Evolutionary conservation across 164 flowering plant species (phyloP), one percentile per base, ranked within the genome.

Genomic region (Nymphaea thermarum): DNA sequence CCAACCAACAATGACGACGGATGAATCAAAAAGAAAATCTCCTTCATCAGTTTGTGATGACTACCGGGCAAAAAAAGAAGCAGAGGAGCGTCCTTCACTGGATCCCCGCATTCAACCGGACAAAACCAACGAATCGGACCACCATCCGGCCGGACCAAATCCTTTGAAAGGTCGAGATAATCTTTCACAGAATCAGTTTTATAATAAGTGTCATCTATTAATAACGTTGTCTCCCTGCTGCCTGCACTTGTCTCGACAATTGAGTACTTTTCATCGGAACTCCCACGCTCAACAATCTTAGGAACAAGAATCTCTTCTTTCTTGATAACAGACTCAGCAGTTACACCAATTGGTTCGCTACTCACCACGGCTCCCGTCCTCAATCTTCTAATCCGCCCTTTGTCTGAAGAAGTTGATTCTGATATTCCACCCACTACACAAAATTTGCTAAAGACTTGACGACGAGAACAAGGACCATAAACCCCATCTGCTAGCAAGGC

Each of bases 81-180:
- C 67, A 79, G 18, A 15, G 95, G 97, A 51, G 97, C 77, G 66
- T 69, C 80, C 43, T 79, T 74, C 17, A 89, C 71, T 7, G 88
- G 91, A 5, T 67, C 65, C 6, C 91, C 91, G 65, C 86, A 82
- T 4, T 75, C 82, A 67, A 85, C 74, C 0, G 97, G 97, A 68
- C 85, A 77, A 76, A 91, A 87, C 97, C 97, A 91, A 69, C 97
- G 72, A 10, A 85, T 86, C 4, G 97, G 93, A 6, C 95, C 95
- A 3, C 93, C 95, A 64, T 91, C 97, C 0, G 85, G 76, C 75
- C 71, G 82, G 57, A 82, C 77, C 25, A 91, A 62, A 43, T 86
- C 89, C 62, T 69, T 77, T 1, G 89, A 73, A 12, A 57, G 63
- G 43, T 82, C 86, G 66, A 89, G 80, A 68, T 86, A 91, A 77